phyloP scores from a whole-genome alignment of 768 basidiomycete genomes.

The Nidula microcarpa region DNA sequence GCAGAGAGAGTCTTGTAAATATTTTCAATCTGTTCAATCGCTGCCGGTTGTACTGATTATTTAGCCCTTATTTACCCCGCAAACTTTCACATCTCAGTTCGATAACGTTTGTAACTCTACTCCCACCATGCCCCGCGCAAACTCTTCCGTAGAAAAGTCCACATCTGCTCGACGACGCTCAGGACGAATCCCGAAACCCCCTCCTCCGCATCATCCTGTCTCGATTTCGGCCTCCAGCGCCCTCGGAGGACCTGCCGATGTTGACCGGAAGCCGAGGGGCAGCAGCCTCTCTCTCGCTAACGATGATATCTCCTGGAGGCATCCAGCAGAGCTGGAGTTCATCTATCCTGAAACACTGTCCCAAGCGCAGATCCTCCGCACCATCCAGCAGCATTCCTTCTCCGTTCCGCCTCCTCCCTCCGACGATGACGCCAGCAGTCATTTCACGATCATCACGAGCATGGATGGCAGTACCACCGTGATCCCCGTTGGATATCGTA shows the following conservation, averaged over 20 bases:
- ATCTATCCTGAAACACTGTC: conserved; percentile 25
- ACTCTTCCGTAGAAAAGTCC: not conserved
- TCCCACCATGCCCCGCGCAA: not conserved
- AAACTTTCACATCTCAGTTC: too few species aligned
- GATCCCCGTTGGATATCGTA: conserved; percentile 35
- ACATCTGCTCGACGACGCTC: not conserved
- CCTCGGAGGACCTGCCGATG: not conserved
- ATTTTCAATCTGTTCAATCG: too few species aligned
- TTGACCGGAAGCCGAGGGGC: not conserved
- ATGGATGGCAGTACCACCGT: conserved; percentile 13
- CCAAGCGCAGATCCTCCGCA: conserved; percentile 26
- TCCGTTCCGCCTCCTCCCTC: conserved; percentile 22
- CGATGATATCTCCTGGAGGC: conserved; percentile 23
- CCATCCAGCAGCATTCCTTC: conserved; percentile 30
- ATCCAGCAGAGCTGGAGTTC: conserved; percentile 37
- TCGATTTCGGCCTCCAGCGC: not conserved
- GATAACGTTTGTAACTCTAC: too few species aligned
- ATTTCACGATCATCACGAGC: conserved; percentile 9
- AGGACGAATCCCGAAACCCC: not conserved
- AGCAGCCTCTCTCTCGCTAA: not conserved
- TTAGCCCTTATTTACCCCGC: too few species aligned
- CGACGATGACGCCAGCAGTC: too few species aligned
- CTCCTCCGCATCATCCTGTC: not conserved
- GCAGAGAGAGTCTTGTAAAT: too few species aligned
- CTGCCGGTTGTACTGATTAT: too few species aligned